A percentile compares a stretch with the other conserved stretches of the same genome.
Evolutionary conservation across 345 rosid genomes (phyloP).

Genomic region (Viola odorata): DNA sequence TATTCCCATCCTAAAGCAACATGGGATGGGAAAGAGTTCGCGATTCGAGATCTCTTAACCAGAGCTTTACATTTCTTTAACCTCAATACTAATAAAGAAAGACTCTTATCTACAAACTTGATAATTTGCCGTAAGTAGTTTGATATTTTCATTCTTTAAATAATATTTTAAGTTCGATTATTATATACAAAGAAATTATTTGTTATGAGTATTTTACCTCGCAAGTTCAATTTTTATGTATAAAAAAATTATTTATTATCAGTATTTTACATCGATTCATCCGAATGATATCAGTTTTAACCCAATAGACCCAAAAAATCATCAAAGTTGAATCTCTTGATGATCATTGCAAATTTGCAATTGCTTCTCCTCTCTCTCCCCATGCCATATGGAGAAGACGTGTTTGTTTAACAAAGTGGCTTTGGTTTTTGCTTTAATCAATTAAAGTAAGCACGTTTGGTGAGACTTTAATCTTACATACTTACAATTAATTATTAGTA

Average conservation of each 20-base stretch:
- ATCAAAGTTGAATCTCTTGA: no score
- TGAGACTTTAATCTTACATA: conserved; percentile 14
- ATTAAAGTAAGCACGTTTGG: conserved; percentile 31
- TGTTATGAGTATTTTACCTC: no score
- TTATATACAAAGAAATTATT: no score
- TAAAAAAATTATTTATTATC: conserved; percentile 4
- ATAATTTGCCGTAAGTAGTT: no score
- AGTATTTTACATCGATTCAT: no score
- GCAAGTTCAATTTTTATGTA: no score
- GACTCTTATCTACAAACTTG: conserved; percentile 1
- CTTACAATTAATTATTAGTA: conserved; percentile 2
- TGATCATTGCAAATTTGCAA: no score
- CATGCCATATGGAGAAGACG: conserved; percentile 1
- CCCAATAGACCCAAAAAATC: no score
- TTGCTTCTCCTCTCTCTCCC: conserved; percentile 2
- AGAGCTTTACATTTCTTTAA: conserved; percentile 26
- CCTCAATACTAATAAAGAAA: conserved; percentile 24
- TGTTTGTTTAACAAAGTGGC: conserved; percentile 11
- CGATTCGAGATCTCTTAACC: conserved; percentile 33
- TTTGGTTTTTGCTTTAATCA: conserved; percentile 29
- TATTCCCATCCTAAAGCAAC: conserved; percentile 31
- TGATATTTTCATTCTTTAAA: no score
- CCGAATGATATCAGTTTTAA: no score
- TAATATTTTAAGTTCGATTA: no score
- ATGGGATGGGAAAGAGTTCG: conserved; percentile 30